phyloP scores from a whole-genome alignment of 2,329 filamentous ascomycete species.

The Ampelomyces quisqualis region DNA sequence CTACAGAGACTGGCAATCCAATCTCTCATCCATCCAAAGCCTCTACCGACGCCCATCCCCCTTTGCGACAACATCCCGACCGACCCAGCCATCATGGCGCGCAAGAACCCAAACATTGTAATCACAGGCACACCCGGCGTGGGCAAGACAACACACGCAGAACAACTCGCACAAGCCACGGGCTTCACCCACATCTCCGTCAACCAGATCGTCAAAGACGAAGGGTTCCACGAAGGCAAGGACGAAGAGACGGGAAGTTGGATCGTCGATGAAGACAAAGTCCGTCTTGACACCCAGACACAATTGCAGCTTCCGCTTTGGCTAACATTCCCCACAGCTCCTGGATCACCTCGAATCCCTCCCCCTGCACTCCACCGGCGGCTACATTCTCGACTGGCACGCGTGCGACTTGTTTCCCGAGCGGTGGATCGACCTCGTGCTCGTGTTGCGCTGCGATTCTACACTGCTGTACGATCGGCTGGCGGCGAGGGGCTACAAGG shows the following conservation, averaged over 20 bases:
- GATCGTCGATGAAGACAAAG: conserved; percentile 97
- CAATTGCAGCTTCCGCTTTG: too few relatives aligned
- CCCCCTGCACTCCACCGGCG: conserved; percentile 64
- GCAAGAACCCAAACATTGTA: conserved; percentile 76
- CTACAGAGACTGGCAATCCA: too few relatives aligned
- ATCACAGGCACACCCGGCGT: conserved; percentile 94
- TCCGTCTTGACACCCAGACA: conserved; percentile 40
- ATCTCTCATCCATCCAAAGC: not conserved
- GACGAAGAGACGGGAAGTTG: conserved; percentile 83
- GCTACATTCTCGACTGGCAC: conserved; percentile 95
- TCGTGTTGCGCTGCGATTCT: conserved; percentile 83
- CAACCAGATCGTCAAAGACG: conserved; percentile 89
- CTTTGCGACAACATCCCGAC: conserved; percentile 4
- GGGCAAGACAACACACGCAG: conserved; percentile 91
- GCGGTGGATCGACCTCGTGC: conserved; percentile 91
- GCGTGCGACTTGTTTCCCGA: conserved; percentile 93
- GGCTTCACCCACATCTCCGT: conserved; percentile 81
- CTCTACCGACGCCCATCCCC: not conserved
- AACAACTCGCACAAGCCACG: conserved; percentile 72
- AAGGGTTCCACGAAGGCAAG: conserved; percentile 81
- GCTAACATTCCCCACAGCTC: too few relatives aligned
- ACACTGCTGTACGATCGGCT: conserved; percentile 82
- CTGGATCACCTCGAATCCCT: conserved; percentile 87
- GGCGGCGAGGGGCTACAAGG: conserved; percentile 73
- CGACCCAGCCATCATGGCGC: conserved; percentile 39